phyloP scores from a whole-genome alignment of 345 rosid species.

The Euphorbia pulcherrima region DNA sequence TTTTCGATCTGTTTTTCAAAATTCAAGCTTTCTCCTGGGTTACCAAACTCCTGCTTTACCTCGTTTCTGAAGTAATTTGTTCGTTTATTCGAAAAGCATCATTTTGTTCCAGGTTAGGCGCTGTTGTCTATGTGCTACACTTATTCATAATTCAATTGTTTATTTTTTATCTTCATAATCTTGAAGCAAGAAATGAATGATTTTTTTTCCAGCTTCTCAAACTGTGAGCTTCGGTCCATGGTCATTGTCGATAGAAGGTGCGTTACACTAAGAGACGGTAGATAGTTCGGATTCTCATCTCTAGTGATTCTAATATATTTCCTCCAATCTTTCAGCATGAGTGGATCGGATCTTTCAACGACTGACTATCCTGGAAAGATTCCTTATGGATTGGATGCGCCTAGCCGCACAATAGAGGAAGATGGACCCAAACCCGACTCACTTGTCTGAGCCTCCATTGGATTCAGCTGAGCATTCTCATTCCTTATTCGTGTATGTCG shows the following conservation, averaged over 20 bases:
- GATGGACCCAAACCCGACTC: conserved; percentile 16
- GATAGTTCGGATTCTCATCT: conserved; percentile 13
- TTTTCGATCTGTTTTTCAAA: neutral
- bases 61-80: neutral
- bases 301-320: conserved; percentile 8
- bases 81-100: neutral
- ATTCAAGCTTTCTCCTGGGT: neutral
- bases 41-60: neutral
- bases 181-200: conserved; percentile 11
- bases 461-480: neutral
- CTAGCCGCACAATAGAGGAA: conserved; percentile 41
- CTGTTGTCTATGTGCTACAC: neutral
- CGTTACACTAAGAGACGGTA: neutral
- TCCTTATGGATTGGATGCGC: conserved; percentile 54
- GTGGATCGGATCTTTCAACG: conserved; percentile 51
- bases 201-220: conserved; percentile 62
- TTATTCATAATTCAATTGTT: conserved; percentile 5
- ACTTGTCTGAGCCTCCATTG: neutral
- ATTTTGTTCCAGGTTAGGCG: neutral
- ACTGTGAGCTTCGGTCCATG: conserved; percentile 96
- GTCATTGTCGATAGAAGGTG: conserved; percentile 77
- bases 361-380: conserved; percentile 83
- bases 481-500: too few relatives aligned
- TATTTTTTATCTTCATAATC: neutral
- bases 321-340: conserved; percentile 47